Base-by-base conservation (phyloP, 805 yeast genomes). In the Ogataea henricii region DNA sequence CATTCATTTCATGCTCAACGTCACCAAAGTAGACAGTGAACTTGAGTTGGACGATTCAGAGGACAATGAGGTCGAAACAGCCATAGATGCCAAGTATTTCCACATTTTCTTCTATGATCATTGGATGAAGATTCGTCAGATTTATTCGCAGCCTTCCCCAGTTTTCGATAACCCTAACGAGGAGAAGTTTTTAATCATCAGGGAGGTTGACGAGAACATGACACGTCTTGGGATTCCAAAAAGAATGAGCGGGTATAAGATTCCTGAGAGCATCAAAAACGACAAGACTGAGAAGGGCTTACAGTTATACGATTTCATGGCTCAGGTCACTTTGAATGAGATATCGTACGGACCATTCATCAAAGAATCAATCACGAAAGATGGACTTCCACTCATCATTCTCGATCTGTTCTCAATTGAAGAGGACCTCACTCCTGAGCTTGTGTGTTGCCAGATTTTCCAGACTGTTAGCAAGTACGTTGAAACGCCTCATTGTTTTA, bases 291-390 rank as follows among this genome's bases (percentile, higher is more conserved):
- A 77, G 33, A 72, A 70, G 29, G 77, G 78, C 42, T 67, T 76
- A 1, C 79, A 77, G 47, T 70, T 83, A 21, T 82, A 79, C 56
- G 95, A 89, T 47, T 87, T 87, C 54, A 83, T 89, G 89, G 77
- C 81, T 21, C 82, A 81, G 47, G 77, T 82, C 66, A 72, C 89
- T 0, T 69, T 78, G 39, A 76, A 77, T 49, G 82, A 83, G 49
- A 65, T 76, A 9, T 78, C 76, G 4, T 52, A 62, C n/a, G 62
- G 73, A 5, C 58, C 69, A 0, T 68, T 83, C 30, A 73, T 87
- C 9, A 81, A 78, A 43, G 89, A 81, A 52, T 80, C 87, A 1
- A 79, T 85, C 13, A 80, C 85, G 30, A 72, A 77, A 32, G 95
- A 87, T 59, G 96, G 96, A 12, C 66, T 80, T 0, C 95, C 94